Conservation (phyloP, 805 yeast genomes). For the Kuraishia cidri region DNA sequence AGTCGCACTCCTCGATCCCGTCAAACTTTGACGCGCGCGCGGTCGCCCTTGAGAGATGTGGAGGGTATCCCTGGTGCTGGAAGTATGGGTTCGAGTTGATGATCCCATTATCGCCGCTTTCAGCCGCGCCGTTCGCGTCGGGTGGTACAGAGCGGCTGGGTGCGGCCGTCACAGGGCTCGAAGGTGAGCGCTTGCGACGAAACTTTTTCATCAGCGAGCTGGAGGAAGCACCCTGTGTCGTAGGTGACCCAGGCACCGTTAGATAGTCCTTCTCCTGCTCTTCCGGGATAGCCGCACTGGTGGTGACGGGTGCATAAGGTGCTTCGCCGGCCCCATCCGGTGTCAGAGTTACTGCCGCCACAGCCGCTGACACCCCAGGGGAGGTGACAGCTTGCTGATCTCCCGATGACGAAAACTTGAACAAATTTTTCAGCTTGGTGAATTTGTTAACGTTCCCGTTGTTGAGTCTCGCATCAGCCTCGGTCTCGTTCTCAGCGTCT, state of each 20-base stretch:
- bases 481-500: too few relatives aligned
- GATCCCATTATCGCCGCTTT: conserved; percentile 2
- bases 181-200: conserved; percentile 22
- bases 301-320: too few relatives aligned
- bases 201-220: conserved; percentile 20
- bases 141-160: conserved; percentile 4
- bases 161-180: conserved; percentile 12
- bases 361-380: too few relatives aligned
- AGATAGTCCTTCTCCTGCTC: background rate
- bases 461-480: too few relatives aligned
- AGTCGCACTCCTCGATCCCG: conserved; percentile 13
- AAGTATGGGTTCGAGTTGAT: conserved; percentile 37
- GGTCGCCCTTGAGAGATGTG: conserved; percentile 22
- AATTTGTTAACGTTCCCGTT: conserved; percentile 9
- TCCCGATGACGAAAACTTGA: conserved; percentile 11
- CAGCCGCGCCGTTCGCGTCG: background rate
- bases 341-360: too few relatives aligned
- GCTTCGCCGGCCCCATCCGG: too few relatives aligned
- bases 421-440: conserved; percentile 16
- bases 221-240: too few relatives aligned
- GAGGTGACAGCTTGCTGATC: too few relatives aligned
- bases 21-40: conserved; percentile 5
- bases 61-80: conserved; percentile 51
- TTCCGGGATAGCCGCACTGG: background rate
- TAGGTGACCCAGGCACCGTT: too few relatives aligned